Conservation (phyloP, 78 protist species). For the Neovahlkampfia damariscottae region DNA sequence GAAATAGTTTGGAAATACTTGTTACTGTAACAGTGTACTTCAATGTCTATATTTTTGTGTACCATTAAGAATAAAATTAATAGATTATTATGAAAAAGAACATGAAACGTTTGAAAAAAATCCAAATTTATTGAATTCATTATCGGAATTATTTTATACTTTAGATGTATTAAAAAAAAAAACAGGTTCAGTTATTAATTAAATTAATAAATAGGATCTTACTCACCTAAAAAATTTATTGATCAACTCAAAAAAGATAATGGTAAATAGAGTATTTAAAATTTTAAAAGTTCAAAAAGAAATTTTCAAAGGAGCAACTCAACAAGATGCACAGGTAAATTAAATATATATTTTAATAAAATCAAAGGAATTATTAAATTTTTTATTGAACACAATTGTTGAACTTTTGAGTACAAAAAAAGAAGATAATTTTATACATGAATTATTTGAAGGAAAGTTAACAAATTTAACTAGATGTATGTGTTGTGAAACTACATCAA, state of each 20-base stretch:
- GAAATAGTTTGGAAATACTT: constrained; percentile 77
- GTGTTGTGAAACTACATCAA: constrained; percentile 59
- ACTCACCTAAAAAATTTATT: constrained; percentile 33
- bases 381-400: constrained; percentile 51
- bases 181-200: constrained; percentile 27
- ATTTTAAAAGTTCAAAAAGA: constrained; percentile 12
- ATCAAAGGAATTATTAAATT: constrained; percentile 81
- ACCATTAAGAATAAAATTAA: constrained; percentile 55
- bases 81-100: constrained; percentile 24
- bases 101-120: neutral
- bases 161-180: constrained; percentile 34
- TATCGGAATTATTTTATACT: constrained; percentile 39
- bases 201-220: neutral
- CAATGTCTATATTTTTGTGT: constrained; percentile 71
- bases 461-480: constrained; percentile 76
- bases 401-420: constrained; percentile 35
- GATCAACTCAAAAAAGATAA: constrained; percentile 47
- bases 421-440: constrained; percentile 37
- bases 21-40: constrained; percentile 81
- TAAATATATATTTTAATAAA: too few relatives aligned
- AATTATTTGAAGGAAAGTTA: constrained; percentile 71
- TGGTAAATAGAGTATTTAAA: constrained; percentile 21
- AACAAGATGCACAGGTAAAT: constrained; percentile 90
- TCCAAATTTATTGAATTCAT: constrained; percentile 5
- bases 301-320: constrained; percentile 53